Evolutionary conservation across 805 yeast genomes (phyloP).

Genomic region (Allodekkera sacchari): DNA sequence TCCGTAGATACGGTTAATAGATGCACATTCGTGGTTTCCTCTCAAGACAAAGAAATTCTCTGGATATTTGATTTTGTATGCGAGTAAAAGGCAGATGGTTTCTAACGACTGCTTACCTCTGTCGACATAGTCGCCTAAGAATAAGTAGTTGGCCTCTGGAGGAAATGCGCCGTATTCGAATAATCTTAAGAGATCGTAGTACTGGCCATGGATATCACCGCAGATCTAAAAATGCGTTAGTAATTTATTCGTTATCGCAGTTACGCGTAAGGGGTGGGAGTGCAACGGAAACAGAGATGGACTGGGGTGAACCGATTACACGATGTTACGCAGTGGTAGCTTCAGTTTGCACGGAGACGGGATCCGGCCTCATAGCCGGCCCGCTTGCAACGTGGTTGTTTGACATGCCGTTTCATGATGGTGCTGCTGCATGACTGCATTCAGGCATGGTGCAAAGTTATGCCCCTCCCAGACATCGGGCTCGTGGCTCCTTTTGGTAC

Average conservation of each 20-base stretch:
- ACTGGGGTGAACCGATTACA: too few species aligned
- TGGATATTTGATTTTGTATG: constrained; percentile 96
- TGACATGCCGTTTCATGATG: too few species aligned
- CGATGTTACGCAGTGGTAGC: too few species aligned
- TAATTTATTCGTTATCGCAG: background rate
- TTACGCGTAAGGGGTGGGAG: too few species aligned
- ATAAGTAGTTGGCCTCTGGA: constrained; percentile 94
- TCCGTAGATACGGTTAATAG: constrained; percentile 95
- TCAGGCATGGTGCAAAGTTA: too few species aligned
- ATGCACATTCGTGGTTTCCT: constrained; percentile 98
- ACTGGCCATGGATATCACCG: constrained; percentile 99
- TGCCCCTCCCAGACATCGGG: too few species aligned
- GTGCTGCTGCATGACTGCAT: too few species aligned
- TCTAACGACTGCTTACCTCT: constrained; percentile 97
- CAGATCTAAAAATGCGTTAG: constrained; percentile 40
- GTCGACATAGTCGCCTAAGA: constrained; percentile 96
- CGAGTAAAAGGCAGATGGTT: constrained; percentile 87
- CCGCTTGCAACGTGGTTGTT: too few species aligned
- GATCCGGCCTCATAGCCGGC: too few species aligned
- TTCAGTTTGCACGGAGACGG: too few species aligned
- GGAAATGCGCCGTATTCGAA: constrained; percentile 99
- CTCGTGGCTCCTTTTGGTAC: too few species aligned
- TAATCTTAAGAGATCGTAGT: constrained; percentile 88
- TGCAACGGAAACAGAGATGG: too few species aligned
- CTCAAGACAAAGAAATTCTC: constrained; percentile 94